Evolutionary conservation across 768 basidiomycete genomes (phyloP), one percentile per base, ranked within the genome.

Genomic region (Mrakia frigida): DNA sequence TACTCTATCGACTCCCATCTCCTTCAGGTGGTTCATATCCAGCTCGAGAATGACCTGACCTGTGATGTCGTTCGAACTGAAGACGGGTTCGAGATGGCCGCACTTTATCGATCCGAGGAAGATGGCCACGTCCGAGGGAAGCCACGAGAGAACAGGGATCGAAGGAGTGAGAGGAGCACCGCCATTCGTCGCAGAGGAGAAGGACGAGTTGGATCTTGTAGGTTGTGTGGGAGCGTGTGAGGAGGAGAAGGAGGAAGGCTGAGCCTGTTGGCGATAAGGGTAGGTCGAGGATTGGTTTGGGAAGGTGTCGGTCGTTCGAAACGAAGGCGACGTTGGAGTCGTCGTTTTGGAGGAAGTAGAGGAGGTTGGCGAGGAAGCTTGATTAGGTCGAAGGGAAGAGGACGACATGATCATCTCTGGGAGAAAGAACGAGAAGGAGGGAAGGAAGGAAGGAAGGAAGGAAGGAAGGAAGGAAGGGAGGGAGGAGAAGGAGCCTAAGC

Each of bases 31-130:
- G 10, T 85, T 83, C 83, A 94, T 92, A 81, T 98, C 96, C 63
- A 98, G 85, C 79, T 99, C 97, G 70, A 98, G 86, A 25, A 99
- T 84, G 31, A 99, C 90, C 81, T 93, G 91, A 7, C 96, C 94
- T 70, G 93, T 85, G 80, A 99, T 96, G 81, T 99, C 96, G 84
- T 96, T 92, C 6, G 87, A 86, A 68, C 86, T 88, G 85, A 99
- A 99, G 0, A 87, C 85, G 11, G 86, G 83, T 14, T 90, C 88
- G 81, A 90, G 90, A 53, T 86, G 86, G 0, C 84, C 87, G 80
- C 93, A 94, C 81, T 89, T 91, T 80, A 91, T 89, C 25, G 92
- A 89, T 0, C 86, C 80, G 46, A 99, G 87, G 92, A 95, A 99
- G 67, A 86, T 85, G 2, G 89, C 89, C 61, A 86, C 83, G 39